These are phyloP conservation scores for Cutaneotrichosporon sp. DNA, from an alignment of 1,284 basidiomycete species.

Conservation along the genomic window DNA sequence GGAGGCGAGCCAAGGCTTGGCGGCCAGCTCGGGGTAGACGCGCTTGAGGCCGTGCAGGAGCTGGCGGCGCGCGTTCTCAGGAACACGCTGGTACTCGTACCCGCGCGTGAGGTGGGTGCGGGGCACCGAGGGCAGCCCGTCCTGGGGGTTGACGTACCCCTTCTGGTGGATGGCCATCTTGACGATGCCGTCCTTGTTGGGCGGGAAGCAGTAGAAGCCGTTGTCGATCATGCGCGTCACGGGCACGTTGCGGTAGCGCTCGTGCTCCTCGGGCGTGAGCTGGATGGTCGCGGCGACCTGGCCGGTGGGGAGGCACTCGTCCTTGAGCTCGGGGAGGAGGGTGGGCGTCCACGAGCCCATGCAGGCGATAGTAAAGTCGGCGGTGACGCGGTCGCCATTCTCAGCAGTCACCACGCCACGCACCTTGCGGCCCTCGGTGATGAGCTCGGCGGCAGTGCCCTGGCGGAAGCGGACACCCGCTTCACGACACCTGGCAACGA, in stretches of 20 bases:
- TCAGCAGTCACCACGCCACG: conserved; percentile 60
- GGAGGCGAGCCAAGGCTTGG: conserved; percentile 22
- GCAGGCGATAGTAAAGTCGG: conserved; percentile 38
- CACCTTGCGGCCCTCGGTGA: conserved; percentile 48
- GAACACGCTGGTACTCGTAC: conserved; percentile 14
- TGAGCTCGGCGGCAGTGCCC: conserved; percentile 13
- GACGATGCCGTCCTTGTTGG: conserved; percentile 34
- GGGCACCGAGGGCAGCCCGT: conserved; percentile 13
- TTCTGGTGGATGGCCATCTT: conserved; percentile 50
- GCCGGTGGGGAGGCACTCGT: conserved; percentile 42
- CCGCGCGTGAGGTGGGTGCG: conserved; percentile 15
- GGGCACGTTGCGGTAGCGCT: conserved; percentile 62
- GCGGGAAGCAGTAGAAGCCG: conserved; percentile 72
- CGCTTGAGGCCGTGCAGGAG: conserved; percentile 17
- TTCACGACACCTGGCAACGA: conserved; percentile 11
- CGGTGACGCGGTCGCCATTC: conserved; percentile 53
- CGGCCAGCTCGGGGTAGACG: conserved; percentile 29
- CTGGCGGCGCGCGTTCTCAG: conserved; percentile 9
- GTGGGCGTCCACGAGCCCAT: conserved; percentile 44
- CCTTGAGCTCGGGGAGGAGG: conserved; percentile 22
- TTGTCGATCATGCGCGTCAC: conserved; percentile 69
- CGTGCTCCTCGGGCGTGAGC: conserved; percentile 65
- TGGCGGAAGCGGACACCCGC: conserved; percentile 21
- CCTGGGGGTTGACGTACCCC: conserved; percentile 37
- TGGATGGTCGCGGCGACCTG: conserved; percentile 72